Evolutionary conservation across 1,284 basidiomycete genomes (phyloP), one percentile per base, ranked within the genome.

Genomic region (Bjerkandera adusta): DNA sequence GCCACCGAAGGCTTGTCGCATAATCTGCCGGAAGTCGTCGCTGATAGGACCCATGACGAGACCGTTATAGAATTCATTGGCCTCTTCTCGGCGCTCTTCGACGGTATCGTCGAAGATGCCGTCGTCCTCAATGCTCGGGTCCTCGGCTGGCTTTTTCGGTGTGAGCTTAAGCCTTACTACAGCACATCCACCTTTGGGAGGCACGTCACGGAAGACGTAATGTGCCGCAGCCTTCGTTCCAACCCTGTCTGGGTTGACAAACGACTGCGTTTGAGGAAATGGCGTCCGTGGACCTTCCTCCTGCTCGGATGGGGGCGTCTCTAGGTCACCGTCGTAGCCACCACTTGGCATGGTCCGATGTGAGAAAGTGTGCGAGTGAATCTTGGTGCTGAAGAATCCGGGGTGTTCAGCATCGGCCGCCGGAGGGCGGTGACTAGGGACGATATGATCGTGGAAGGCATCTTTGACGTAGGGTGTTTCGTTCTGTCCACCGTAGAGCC

Each of bases 371-470:
- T 73, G 64, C 0, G 75, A 70, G 36, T 77, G 77, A 40, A 78
- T 77, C 50, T 69, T 73, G 3, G 70, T 69, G 1, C 67, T 58
- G 59, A 77, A 77, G 51, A 65, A 62, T 65, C 61, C 60, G 61
- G 61, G 13, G 54, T 72, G 49, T 29, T 54, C 56, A 1, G 55
- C 50, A 10, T 49, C 56, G 4, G 58, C 46, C 4, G 47, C 43
- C 13, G 78, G 67, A 4, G 87, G 87, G 44, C 91, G 85, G 67
- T 97, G 95, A 12, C 73, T 74, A 3, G 85, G 84, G 53, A 98
- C 85, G 65, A 98, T 90, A 64, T 98, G 90, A 65, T 98, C 95
- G 63, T 99, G 94, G 77, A 99, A 98, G n/a, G 89, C 95, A 61
- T 99, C 96, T 71, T 99, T 99, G 60, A 91, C 90, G 63, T 86